Conservation (phyloP, 495 filamentous ascomycete species). For the Xylaria intraflava region DNA sequence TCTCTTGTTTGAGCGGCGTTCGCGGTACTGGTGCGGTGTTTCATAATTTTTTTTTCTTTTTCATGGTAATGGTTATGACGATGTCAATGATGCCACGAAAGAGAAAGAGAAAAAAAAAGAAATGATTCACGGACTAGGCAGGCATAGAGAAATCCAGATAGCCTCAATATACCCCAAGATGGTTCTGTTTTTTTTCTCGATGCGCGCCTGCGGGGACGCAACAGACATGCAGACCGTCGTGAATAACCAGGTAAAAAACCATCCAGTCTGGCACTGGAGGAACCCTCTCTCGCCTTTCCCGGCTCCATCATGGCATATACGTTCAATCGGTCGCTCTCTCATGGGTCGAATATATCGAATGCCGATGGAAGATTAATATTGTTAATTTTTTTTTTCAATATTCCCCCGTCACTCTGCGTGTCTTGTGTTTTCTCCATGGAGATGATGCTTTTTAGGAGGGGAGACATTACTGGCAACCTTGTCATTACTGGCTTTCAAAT, state of each 20-base stretch:
- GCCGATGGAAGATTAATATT: conserved; percentile 61
- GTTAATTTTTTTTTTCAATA: no score
- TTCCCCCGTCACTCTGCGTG: conserved; percentile 46
- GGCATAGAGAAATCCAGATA: no score
- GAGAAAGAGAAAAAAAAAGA: no score
- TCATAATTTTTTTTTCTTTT: no score
- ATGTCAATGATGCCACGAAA: conserved; percentile 1
- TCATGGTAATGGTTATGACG: background rate
- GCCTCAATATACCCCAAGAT: no score
- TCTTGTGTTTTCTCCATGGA: conserved; percentile 29
- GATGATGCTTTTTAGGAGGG: conserved; percentile 43
- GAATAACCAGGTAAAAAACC: no score
- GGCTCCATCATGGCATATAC: conserved; percentile 64
- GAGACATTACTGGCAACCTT: conserved; percentile 23
- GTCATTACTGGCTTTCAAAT: background rate
- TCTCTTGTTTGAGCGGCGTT: background rate
- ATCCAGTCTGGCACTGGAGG: no score
- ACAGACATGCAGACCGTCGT: no score
- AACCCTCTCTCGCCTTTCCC: background rate
- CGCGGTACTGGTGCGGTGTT: background rate
- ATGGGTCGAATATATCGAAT: conserved; percentile 68
- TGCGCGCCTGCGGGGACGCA: no score
- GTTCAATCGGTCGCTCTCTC: conserved; percentile 45
- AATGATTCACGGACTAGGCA: background rate
- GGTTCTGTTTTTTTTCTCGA: no score